Evolutionary conservation across 768 basidiomycete genomes (phyloP), one percentile per base, ranked within the genome.

Genomic region (Kwoniella heveanensis): DNA sequence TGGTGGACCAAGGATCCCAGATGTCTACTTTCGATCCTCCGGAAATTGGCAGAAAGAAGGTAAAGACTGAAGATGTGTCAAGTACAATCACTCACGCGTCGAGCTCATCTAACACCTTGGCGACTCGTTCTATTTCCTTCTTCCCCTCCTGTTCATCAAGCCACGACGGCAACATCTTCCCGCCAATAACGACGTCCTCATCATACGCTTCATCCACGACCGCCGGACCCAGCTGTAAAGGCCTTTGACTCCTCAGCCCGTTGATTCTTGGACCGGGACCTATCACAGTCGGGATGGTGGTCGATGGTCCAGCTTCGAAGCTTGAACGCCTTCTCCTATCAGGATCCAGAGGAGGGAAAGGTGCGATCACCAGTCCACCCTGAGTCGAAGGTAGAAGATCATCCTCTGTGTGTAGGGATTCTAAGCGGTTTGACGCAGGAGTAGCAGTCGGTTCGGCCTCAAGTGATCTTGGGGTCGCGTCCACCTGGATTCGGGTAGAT

Each of bases 131-230:
- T 39, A 74, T 50, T 57, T 76, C 71, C 64, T 64, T 66, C 60
- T 69, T 67, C 12, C 70, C 76, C 24, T 80, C 75, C 7, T 72
- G 68, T 36, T 65, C 64, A 4, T 74, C 69, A 67, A 81, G 54
- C 60, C 68, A 63, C 13, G 69, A 70, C 1, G 65, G 69, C 58
- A 80, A 64, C 37, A 68, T 76, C 59, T 75, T 77, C 2, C 79
- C 80, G 0, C 80, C 80, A 30, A 80, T 81, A 2, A 73, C 69
- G 2, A 77, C 76, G 13, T 79, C 76, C 37, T 77, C 74, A 27
- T 80, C 73, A 64, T 71, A 76, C 21, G 72, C 74, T 27, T 57
- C 53, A 17, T 62, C 53, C 52, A 54, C 21, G 1, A 62, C 54
- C 8, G 44, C 47, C 12, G 46, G 26, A 30, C 55, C 56, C 17